A percentile compares a stretch with the other conserved stretches of the same genome.
Conservation (phyloP, 371 early-diverging fungal species). For the Apophysomyces ossiformis region DNA sequence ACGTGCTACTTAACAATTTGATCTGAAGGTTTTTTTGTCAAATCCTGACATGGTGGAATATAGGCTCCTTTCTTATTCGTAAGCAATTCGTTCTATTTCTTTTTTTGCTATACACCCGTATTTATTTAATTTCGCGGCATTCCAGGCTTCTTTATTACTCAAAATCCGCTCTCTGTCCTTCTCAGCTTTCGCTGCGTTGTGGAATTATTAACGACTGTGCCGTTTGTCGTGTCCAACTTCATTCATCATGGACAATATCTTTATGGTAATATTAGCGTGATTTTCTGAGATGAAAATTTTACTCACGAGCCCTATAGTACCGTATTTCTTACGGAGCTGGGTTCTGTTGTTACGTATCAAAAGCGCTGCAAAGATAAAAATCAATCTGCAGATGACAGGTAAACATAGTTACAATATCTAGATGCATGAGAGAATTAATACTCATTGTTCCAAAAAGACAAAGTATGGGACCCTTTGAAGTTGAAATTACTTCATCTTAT, state of each 20-base stretch:
- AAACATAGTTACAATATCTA: too few species aligned
- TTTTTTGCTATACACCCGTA: background rate
- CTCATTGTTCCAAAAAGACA: conserved; percentile 23
- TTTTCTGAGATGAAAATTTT: background rate
- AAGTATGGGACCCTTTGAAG: conserved; percentile 59
- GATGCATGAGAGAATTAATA: background rate
- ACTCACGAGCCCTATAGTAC: conserved; percentile 37
- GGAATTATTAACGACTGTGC: conserved; percentile 59
- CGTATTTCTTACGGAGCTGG: conserved; percentile 68
- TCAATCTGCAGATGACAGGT: conserved; percentile 58
- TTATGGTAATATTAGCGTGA: conserved; percentile 39
- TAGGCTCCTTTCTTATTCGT: conserved; percentile 50
- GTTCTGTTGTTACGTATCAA: conserved; percentile 60
- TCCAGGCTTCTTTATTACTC: conserved; percentile 35
- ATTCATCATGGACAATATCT: conserved; percentile 56
- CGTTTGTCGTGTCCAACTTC: conserved; percentile 58
- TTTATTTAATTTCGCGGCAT: background rate
- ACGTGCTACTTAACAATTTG: conserved; percentile 7
- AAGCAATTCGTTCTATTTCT: conserved; percentile 7
- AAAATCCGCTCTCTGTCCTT: conserved; percentile 36
- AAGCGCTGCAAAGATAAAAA: conserved; percentile 63
- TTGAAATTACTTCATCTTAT: conserved; percentile 66
- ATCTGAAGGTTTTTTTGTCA: conserved; percentile 49
- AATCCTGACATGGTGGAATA: conserved; percentile 48
- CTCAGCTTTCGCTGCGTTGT: conserved; percentile 56